These are phyloP conservation scores for Narthecium ossifragum DNA, from an alignment of 106 monocot genomes.

Conservation along the genomic window DNA sequence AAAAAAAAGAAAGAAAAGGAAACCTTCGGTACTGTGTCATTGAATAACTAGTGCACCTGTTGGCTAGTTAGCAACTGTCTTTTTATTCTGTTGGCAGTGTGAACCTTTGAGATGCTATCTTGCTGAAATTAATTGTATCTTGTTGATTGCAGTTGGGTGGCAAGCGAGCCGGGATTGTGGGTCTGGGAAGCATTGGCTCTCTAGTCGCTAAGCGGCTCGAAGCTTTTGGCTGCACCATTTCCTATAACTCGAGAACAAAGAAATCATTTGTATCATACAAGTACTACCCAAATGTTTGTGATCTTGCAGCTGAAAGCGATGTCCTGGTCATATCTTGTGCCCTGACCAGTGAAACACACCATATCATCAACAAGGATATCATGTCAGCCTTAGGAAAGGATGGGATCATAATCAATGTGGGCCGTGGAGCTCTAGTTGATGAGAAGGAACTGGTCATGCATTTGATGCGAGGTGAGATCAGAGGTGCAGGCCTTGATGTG, in stretches of 20 bases:
- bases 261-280: conserved; percentile 27
- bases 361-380: conserved; percentile 56
- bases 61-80: background rate
- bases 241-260: conserved; percentile 27
- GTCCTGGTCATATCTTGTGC: conserved; percentile 43
- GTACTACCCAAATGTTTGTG: conserved; percentile 20
- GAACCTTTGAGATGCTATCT: background rate
- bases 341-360: conserved; percentile 49
- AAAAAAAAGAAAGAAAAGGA: background rate
- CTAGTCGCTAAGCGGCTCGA: conserved; percentile 56
- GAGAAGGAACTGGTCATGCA: conserved; percentile 29
- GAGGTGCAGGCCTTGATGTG: conserved; percentile 75
- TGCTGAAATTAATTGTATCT: background rate
- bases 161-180: conserved; percentile 53
- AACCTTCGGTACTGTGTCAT: background rate
- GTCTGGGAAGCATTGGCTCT: conserved; percentile 58
- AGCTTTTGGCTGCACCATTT: conserved; percentile 47
- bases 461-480: conserved; percentile 38
- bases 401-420: conserved; percentile 48
- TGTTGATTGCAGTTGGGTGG: conserved; percentile 35
- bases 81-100: background rate
- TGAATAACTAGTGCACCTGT: background rate
- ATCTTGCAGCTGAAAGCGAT: conserved; percentile 46
- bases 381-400: conserved; percentile 48
- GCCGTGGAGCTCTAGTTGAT: conserved; percentile 33